Evolutionary conservation across 345 rosid species (phyloP), one percentile per base, ranked within the genome.

Genomic region (Nasturtium officinale): DNA sequence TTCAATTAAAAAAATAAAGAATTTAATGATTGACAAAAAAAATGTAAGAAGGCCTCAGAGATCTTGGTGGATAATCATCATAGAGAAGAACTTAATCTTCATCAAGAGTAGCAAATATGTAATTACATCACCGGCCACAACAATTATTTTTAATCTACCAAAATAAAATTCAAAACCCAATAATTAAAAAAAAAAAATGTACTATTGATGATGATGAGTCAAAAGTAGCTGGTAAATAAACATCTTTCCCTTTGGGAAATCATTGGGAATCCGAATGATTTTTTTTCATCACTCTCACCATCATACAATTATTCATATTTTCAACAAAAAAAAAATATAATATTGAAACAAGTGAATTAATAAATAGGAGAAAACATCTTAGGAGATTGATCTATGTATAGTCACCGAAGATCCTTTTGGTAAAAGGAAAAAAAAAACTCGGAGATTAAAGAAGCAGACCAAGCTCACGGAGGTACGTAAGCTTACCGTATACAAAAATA

Each of bases 61-160:
- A 77, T 77, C 80, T 77, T 77, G 80, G 80, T 77, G 80, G 80
- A 23, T 63, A 71, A 28, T 77, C 80, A 77, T 77, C 80, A 77
- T 32, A 68, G 0, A 47, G 76, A 71, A 70, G 64, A 72, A 52
- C 1, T 0, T 32, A 32, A 8, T 6, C 61, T 62, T 77, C 67
- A 71, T 77, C 80, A 77, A 77, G 80, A 77, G 71, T 77, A 77
- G 80, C 80, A 77, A 77, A 77, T 77, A 77, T 64, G 17, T 26
- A 28, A 38, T 70, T 40, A 6, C 80, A 77, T 77, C 80, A 77
- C 72, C 5, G 80, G 80, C 76, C 76, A 11, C 0, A 37, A 37
- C 1, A 23, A 16, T 5, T 42, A 5, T 42, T 23, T 23, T 23
- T 23, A 2, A 3, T 10, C 17, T 1, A 42, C 46, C 46, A 0